phyloP scores from a whole-genome alignment of 108 stramenopile species.

The Pseudonitzschia multiseries region DNA sequence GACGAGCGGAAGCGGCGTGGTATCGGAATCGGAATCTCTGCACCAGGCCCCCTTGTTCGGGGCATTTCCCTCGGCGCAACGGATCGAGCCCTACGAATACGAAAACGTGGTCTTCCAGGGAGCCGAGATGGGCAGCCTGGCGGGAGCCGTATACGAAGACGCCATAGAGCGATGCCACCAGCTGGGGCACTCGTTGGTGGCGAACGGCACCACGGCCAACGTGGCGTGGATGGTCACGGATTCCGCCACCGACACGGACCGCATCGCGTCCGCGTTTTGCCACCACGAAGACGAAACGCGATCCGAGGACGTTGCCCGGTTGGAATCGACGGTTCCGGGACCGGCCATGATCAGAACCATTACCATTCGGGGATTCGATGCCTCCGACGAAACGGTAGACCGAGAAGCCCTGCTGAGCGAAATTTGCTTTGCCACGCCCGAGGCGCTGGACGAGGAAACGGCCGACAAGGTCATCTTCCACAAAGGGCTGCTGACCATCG shows the following conservation, averaged over 20 bases:
- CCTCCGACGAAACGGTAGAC: slow-evolving; percentile 79
- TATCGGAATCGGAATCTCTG: background rate
- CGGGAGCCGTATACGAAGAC: slow-evolving; percentile 75
- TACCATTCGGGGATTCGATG: slow-evolving; percentile 87
- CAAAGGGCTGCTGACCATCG: slow-evolving; percentile 63
- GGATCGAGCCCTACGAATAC: slow-evolving; percentile 19
- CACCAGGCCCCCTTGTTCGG: slow-evolving; percentile 32
- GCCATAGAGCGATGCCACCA: slow-evolving; percentile 34
- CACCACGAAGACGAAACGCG: background rate
- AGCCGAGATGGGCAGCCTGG: slow-evolving; percentile 63
- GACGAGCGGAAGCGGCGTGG: background rate
- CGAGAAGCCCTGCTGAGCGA: slow-evolving; percentile 60
- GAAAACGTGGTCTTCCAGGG: slow-evolving; percentile 36
- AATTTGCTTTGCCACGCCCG: slow-evolving; percentile 62
- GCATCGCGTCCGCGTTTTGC: slow-evolving; percentile 7
- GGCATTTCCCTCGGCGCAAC: slow-evolving; percentile 29
- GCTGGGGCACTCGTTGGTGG: slow-evolving; percentile 65
- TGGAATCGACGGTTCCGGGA: slow-evolving; percentile 6
- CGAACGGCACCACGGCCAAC: slow-evolving; percentile 67
- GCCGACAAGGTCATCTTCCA: slow-evolving; percentile 55
- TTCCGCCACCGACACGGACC: slow-evolving; percentile 8
- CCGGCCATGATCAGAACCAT: slow-evolving; percentile 55
- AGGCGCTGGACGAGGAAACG: slow-evolving; percentile 30
- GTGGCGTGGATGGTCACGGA: slow-evolving; percentile 85
- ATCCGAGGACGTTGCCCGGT: background rate